Conservation (phyloP, 192 early-diverging fungal species). For the Gigaspora rosea region DNA sequence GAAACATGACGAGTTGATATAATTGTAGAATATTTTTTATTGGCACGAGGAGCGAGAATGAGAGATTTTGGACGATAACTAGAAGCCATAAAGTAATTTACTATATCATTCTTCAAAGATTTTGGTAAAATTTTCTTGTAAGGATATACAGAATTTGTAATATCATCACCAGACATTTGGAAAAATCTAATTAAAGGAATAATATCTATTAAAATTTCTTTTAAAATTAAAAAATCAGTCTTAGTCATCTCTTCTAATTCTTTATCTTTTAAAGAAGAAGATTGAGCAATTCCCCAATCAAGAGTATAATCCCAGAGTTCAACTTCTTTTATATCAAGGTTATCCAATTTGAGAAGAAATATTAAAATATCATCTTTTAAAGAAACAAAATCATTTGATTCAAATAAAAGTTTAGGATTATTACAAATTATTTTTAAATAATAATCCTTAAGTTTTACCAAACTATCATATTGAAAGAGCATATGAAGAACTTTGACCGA, state of each 20-base stretch:
- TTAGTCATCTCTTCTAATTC: background rate
- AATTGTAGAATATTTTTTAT: conserved; percentile 10
- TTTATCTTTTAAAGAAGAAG: background rate
- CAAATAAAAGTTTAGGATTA: conserved; percentile 16
- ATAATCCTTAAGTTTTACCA: background rate
- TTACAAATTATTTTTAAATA: conserved; percentile 9
- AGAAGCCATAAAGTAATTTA: background rate
- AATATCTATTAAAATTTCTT: background rate
- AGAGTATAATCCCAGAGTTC: conserved; percentile 20
- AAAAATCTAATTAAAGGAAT: conserved; percentile 17
- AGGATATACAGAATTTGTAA: conserved; percentile 6
- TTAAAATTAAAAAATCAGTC: background rate
- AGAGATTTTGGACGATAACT: background rate
- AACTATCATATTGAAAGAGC: background rate
- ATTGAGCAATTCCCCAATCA: conserved; percentile 23
- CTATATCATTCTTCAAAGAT: background rate
- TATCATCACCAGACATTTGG: conserved; percentile 5
- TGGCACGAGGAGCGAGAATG: background rate
- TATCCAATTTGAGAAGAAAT: background rate
- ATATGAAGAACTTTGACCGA: background rate
- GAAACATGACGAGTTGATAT: background rate
- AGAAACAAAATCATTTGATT: background rate
- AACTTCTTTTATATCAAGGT: conserved; percentile 14
- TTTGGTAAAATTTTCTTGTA: conserved; percentile 19
- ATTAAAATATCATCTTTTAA: background rate